Conservation (phyloP, 257 asterid species). For the Solanum chilense region DNA sequence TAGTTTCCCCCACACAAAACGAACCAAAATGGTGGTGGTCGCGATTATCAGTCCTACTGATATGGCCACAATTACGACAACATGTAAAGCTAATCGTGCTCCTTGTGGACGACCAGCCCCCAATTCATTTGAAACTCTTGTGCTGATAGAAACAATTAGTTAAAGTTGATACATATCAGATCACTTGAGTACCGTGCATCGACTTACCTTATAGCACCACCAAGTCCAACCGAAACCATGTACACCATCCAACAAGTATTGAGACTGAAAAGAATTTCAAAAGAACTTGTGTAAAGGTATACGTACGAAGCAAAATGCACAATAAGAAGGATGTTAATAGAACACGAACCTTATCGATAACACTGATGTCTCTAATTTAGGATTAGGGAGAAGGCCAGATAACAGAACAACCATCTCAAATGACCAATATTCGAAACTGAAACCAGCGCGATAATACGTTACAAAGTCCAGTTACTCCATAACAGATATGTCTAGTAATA, state of each 20-base stretch:
- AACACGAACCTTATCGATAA: conserved; percentile 49
- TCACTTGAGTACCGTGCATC: not conserved
- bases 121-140: conserved; percentile 65
- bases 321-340: not conserved
- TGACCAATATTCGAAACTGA: conserved; percentile 66
- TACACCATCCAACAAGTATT: conserved; percentile 73
- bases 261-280: conserved; percentile 32
- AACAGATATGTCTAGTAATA: not conserved
- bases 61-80: conserved; percentile 34
- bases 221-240: conserved; percentile 65
- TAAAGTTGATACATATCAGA: not conserved
- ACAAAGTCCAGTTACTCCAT: not conserved
- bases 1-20: conserved; percentile 53
- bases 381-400: conserved; percentile 66
- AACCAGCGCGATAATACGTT: not conserved
- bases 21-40: conserved; percentile 28
- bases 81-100: conserved; percentile 42
- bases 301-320: not conserved
- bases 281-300: not conserved
- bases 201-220: conserved; percentile 63
- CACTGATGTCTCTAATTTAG: conserved; percentile 62
- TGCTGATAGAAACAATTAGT: conserved; percentile 17
- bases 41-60: conserved; percentile 34
- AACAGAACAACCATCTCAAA: conserved; percentile 67
- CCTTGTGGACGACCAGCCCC: conserved; percentile 47